These are phyloP conservation scores for Agapanthus africanus DNA, from an alignment of 106 monocot species.

Conservation along the genomic window DNA sequence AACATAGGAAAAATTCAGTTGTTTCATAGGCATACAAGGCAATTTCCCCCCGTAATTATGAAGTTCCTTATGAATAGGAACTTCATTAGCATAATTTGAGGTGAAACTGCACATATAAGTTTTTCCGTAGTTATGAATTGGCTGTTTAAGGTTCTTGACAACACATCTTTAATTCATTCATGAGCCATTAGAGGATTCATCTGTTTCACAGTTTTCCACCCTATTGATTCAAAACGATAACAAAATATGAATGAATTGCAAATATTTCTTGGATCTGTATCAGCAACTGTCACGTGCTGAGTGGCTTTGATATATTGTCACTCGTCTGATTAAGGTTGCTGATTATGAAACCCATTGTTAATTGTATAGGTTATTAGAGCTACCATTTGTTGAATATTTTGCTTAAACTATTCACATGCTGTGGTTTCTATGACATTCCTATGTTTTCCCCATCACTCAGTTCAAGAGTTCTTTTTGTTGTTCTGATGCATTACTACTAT, in stretches of 20 bases:
- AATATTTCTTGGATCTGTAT: background rate
- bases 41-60: too few species aligned
- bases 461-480: background rate
- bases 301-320: background rate
- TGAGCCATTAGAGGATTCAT: too few species aligned
- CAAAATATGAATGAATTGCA: too few species aligned
- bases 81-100: too few species aligned
- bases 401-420: background rate
- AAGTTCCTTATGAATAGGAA: too few species aligned
- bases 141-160: too few species aligned
- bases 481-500: background rate
- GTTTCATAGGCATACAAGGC: background rate
- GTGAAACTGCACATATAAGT: too few species aligned
- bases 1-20: too few species aligned
- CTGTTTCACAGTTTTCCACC: background rate
- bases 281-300: background rate
- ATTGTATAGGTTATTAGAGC: background rate
- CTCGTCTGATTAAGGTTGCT: background rate
- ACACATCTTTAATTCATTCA: too few species aligned
- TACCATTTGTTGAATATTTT: background rate
- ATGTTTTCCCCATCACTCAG: background rate
- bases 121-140: too few species aligned
- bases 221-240: background rate
- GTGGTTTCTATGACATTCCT: background rate
- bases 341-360: background rate